Conservation (phyloP, 345 rosid species). For the Geranium brycei region DNA sequence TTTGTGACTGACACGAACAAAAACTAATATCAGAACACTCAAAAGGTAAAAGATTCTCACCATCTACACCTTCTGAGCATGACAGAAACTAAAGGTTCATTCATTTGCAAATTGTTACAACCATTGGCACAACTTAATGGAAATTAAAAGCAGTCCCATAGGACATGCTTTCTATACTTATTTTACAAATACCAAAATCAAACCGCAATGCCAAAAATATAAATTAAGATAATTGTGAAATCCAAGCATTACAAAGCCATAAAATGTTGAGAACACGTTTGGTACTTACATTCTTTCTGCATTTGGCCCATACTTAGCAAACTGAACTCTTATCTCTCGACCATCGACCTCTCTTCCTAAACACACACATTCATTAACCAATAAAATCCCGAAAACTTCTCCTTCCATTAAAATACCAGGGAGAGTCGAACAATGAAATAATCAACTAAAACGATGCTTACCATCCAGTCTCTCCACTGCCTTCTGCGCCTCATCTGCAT, state of each 20-base stretch:
- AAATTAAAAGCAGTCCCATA: not conserved
- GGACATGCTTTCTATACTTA: too few relatives aligned
- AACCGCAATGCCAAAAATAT: too few relatives aligned
- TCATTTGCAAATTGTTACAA: not conserved
- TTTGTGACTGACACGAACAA: constrained; percentile 18
- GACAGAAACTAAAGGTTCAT: not conserved
- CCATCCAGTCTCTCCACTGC: constrained; percentile 68
- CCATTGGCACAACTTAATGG: not conserved
- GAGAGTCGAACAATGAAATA: not conserved
- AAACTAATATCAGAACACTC: not conserved
- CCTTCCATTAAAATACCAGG: not conserved
- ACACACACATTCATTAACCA: too few relatives aligned
- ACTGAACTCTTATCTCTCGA: constrained; percentile 24
- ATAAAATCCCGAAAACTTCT: not conserved
- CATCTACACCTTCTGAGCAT: not conserved
- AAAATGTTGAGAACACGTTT: not conserved
- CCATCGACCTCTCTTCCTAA: constrained; percentile 19
- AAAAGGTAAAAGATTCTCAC: not conserved
- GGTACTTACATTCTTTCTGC: constrained; percentile 21
- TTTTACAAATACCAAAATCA: too few relatives aligned
- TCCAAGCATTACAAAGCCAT: not conserved
- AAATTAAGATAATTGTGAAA: too few relatives aligned
- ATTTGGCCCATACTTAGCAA: constrained; percentile 28
- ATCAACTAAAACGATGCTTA: not conserved
- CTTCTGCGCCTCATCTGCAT: constrained; percentile 57